Conservation (phyloP, 2,329 filamentous ascomycete species). For the Dryadomyces sulphureus region DNA sequence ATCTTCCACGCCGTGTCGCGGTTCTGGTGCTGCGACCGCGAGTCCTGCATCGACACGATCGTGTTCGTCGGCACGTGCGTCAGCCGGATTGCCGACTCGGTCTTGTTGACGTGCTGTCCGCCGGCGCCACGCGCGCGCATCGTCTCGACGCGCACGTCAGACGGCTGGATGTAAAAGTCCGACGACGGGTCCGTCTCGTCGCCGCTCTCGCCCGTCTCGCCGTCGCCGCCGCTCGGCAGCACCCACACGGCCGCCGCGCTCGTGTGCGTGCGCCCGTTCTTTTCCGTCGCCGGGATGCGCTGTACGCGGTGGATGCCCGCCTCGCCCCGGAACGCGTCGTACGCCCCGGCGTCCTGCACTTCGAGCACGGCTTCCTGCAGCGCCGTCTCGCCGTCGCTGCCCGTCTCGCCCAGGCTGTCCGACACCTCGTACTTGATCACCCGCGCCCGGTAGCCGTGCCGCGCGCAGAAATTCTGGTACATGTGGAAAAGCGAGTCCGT, state of each 20-base stretch:
- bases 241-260: conserved; percentile 88
- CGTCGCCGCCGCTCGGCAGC: conserved; percentile 40
- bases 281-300: conserved; percentile 81
- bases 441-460: conserved; percentile 48
- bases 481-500: conserved; percentile 77
- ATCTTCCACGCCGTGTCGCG: conserved; percentile 76
- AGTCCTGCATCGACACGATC: conserved; percentile 84
- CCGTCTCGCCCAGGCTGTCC: conserved; percentile 44
- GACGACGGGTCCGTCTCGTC: conserved; percentile 68
- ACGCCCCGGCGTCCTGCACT: conserved; percentile 61
- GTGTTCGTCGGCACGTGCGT: conserved; percentile 82
- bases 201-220: background rate
- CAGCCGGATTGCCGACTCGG: conserved; percentile 84
- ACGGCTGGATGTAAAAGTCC: conserved; percentile 78
- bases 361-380: conserved; percentile 82
- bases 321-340: conserved; percentile 69
- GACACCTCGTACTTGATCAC: conserved; percentile 69
- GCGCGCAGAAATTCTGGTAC: conserved; percentile 63
- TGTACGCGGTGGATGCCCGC: conserved; percentile 93
- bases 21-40: conserved; percentile 79
- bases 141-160: conserved; percentile 71
- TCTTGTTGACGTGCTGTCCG: conserved; percentile 97
- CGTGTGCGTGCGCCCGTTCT: conserved; percentile 82
- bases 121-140: conserved; percentile 89
- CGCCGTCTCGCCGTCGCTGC: conserved; percentile 46